Evolutionary conservation across 1,284 basidiomycete genomes (phyloP).

Genomic region (Microbotryomycetes sp.): DNA sequence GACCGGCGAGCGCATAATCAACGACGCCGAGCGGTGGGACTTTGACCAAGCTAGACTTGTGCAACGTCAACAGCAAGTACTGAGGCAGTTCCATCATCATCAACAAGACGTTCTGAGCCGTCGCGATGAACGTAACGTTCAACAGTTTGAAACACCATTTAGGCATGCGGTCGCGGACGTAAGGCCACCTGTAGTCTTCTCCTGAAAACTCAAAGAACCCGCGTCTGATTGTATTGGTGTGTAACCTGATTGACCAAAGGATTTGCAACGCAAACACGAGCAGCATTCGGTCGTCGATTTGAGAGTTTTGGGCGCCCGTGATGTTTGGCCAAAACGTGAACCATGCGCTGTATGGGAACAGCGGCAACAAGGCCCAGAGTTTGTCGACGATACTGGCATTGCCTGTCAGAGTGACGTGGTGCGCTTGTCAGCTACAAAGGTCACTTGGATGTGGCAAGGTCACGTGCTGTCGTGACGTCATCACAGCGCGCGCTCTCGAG

Average conservation of each 20-base stretch:
- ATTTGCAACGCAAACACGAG: slow-evolving; percentile 40
- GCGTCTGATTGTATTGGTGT: slow-evolving; percentile 74
- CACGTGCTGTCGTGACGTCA: neutral
- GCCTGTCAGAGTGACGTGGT: neutral
- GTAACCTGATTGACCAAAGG: slow-evolving; percentile 51
- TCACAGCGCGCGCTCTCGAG: slow-evolving; percentile 34
- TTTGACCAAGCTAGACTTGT: slow-evolving; percentile 38
- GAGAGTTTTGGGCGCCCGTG: slow-evolving; percentile 4
- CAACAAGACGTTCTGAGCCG: slow-evolving; percentile 71
- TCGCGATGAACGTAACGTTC: slow-evolving; percentile 73
- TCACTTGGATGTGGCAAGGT: neutral
- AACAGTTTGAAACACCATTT: slow-evolving; percentile 65
- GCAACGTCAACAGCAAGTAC: slow-evolving; percentile 51
- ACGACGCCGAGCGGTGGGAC: slow-evolving; percentile 48
- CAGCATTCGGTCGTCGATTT: slow-evolving; percentile 39
- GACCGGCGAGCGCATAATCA: slow-evolving; percentile 58
- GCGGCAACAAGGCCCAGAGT: slow-evolving; percentile 69
- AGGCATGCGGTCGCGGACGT: slow-evolving; percentile 62
- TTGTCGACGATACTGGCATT: neutral
- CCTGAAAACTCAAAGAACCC: slow-evolving; percentile 63
- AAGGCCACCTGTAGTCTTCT: slow-evolving; percentile 86
- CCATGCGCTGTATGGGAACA: slow-evolving; percentile 62
- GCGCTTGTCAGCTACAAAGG: neutral
- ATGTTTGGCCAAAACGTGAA: slow-evolving; percentile 46
- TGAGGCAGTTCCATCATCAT: slow-evolving; percentile 44